A percentile compares a stretch with the other conserved stretches of the same genome.
phyloP scores from a whole-genome alignment of 257 asterid genomes.

The Lavandula angustifolia region DNA sequence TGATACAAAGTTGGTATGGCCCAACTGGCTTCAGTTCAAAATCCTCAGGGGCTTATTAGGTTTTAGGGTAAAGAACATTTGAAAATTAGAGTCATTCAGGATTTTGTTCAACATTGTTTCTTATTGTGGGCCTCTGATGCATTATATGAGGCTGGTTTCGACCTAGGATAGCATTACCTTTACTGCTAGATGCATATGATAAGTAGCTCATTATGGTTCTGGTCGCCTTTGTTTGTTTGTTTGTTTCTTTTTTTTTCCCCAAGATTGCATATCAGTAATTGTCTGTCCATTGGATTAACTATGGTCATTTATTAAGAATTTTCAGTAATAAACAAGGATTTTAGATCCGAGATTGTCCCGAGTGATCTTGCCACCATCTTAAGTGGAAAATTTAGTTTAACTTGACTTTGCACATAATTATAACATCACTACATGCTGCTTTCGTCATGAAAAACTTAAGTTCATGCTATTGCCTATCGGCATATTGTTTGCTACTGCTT shows the following conservation, averaged over 20 bases:
- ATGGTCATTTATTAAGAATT: constrained; percentile 15
- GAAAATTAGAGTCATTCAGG: no score
- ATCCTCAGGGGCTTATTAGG: no score
- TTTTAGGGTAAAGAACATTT: no score
- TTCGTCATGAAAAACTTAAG: neutral
- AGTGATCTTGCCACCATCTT: constrained; percentile 1
- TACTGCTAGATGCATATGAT: constrained; percentile 12
- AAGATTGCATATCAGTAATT: neutral
- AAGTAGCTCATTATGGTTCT: constrained; percentile 7
- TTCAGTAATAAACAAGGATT: constrained; percentile 20
- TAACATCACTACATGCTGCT: constrained; percentile 9
- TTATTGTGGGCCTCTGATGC: no score
- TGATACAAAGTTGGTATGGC: no score
- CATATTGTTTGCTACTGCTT: constrained; percentile 11
- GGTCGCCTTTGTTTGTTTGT: neutral
- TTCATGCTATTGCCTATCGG: neutral
- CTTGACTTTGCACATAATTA: constrained; percentile 15
- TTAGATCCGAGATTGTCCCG: neutral
- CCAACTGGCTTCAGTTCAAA: no score
- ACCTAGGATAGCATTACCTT: constrained; percentile 13
- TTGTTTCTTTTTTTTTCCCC: no score
- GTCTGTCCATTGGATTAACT: neutral
- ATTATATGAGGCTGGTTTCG: neutral
- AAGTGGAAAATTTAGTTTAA: constrained; percentile 17
- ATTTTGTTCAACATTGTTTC: no score